Evolutionary conservation across 2,329 filamentous ascomycete species (phyloP), one percentile per base, ranked within the genome.

Genomic region (Pseudogymnoascus sp.): DNA sequence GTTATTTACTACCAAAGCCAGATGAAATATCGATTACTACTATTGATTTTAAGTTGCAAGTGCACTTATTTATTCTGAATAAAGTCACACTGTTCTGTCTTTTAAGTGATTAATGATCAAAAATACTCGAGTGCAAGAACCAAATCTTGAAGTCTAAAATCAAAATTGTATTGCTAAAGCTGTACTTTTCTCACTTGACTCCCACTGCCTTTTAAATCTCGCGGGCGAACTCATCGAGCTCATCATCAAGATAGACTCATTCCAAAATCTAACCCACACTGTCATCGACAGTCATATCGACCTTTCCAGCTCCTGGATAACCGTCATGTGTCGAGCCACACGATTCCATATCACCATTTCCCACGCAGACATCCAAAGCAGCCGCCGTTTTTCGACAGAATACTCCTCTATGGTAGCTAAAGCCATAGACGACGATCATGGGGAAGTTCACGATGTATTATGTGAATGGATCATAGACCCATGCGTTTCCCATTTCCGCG

Each of bases 281-380:
- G 59, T 65, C 34, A 64, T 65, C 6, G 62, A 65, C 37, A 65
- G 62, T 51, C 29, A 64, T n/a, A 42, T 65, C 59, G 62, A 65
- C 8, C 59, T 21, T 57, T 42, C 60, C 18, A 62, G 45, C 62
- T 65, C 64, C 59, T 65, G 64, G 64, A 16, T 65, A 16, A 65
- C 64, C 11, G 59, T 65, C 62, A 64, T 65, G 62, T 65, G 64
- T 60, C 62, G 64, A 62, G 64, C 64, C 57, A 54, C 64, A 26
- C 40, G 64, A 62, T 65, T 65, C 40, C 63, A 66, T 18, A 66
- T 66, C 59, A 64, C 60, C 40, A 42, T 66, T 23, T 66, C 64
- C 36, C 63, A 29, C 18, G 63, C 63, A 63, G 65, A 66, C 36
- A 37, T 66, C 36, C 61, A 34, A 40, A 36, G 36, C 61, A 64